phyloP scores from a whole-genome alignment of 257 asterid species.

The Nicotiana attenuata region DNA sequence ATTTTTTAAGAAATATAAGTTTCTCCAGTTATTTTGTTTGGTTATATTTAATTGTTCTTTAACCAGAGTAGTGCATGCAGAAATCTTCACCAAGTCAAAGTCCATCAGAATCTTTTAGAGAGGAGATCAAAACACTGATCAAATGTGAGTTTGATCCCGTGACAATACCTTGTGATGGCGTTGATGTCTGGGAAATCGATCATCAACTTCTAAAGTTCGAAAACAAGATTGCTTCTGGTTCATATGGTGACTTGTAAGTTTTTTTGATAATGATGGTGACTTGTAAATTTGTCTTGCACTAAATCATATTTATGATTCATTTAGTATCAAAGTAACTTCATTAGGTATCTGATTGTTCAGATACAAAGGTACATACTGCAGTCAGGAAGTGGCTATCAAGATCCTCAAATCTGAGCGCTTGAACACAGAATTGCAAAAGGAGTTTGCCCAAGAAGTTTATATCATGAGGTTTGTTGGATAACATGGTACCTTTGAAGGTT shows the following conservation, averaged over 20 bases:
- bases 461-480: slow-evolving; percentile 75
- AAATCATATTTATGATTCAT: slow-evolving; percentile 4
- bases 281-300: slow-evolving; percentile 26
- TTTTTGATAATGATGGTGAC: slow-evolving; percentile 25
- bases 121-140: slow-evolving; percentile 16
- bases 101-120: slow-evolving; percentile 26
- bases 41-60: neutral
- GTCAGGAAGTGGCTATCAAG: slow-evolving; percentile 97
- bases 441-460: slow-evolving; percentile 94
- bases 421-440: slow-evolving; percentile 77
- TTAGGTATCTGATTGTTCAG: slow-evolving; percentile 30
- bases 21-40: neutral
- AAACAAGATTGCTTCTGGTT: slow-evolving; percentile 43
- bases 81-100: slow-evolving; percentile 31
- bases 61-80: slow-evolving; percentile 20
- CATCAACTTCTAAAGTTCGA: slow-evolving; percentile 33
- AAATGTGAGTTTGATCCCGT: slow-evolving; percentile 36
- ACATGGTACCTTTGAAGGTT: neutral
- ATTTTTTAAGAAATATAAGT: neutral
- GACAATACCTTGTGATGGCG: slow-evolving; percentile 39
- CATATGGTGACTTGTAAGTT: slow-evolving; percentile 51
- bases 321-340: slow-evolving; percentile 13
- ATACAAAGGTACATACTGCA: slow-evolving; percentile 77
- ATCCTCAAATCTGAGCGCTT: slow-evolving; percentile 89
- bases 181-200: slow-evolving; percentile 54